A percentile compares a stretch with the other conserved stretches of the same genome.
These are phyloP conservation scores for Jatropha podagrica DNA, from an alignment of 441 rosid species.

Conservation along the genomic window DNA sequence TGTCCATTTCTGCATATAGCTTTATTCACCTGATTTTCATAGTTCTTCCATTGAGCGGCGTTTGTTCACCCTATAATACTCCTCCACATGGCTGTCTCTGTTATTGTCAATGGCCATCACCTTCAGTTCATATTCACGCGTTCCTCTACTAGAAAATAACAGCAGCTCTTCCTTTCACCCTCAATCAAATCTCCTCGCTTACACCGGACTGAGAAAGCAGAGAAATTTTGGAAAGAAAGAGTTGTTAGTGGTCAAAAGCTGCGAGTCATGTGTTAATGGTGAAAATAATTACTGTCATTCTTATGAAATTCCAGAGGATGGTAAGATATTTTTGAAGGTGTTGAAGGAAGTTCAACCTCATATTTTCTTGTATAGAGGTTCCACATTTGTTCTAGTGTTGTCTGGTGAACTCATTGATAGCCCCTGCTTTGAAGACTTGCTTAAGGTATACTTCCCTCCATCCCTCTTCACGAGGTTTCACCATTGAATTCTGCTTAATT, in stretches of 20 bases:
- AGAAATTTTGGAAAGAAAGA: background rate
- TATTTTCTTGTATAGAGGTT: slow-evolving; percentile 62
- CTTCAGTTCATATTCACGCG: slow-evolving; percentile 20
- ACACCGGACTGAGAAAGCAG: too few relatives aligned
- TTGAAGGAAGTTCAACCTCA: slow-evolving; percentile 73
- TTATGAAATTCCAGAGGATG: slow-evolving; percentile 29
- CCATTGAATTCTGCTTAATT: too few relatives aligned
- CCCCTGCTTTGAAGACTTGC: slow-evolving; percentile 47
- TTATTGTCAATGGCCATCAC: background rate
- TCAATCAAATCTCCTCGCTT: too few relatives aligned
- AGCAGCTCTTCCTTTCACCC: background rate
- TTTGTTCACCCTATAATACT: background rate
- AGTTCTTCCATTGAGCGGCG: background rate
- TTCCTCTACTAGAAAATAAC: slow-evolving; percentile 17
- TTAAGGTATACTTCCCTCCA: slow-evolving; percentile 44
- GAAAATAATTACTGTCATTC: background rate
- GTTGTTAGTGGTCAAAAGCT: background rate
- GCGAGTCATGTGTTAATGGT: background rate
- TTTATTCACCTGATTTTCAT: background rate
- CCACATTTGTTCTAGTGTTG: slow-evolving; percentile 66
- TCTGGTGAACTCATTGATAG: slow-evolving; percentile 57
- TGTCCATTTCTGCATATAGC: background rate
- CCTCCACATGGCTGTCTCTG: background rate
- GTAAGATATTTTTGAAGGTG: slow-evolving; percentile 57
- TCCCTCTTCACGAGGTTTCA: too few relatives aligned